Conservation (phyloP, 192 early-diverging fungal species). For the Geranomyces variabilis region DNA sequence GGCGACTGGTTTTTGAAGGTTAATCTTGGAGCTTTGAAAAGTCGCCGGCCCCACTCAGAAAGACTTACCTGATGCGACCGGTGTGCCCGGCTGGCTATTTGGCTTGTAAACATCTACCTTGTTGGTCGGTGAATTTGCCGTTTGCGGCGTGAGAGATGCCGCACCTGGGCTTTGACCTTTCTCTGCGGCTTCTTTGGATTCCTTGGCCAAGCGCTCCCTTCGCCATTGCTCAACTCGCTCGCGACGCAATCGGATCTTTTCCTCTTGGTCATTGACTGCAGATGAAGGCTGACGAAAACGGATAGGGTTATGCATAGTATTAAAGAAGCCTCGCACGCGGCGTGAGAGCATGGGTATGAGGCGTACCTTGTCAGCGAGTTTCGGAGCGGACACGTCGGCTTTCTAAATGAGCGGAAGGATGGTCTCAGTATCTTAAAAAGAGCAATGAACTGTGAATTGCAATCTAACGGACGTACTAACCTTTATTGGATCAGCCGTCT, state of each 20-base stretch:
- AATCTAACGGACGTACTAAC: background rate
- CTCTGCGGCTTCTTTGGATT: constrained; percentile 45
- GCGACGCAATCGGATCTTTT: constrained; percentile 71
- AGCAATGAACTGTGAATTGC: background rate
- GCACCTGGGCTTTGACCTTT: constrained; percentile 2
- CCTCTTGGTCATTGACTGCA: constrained; percentile 49
- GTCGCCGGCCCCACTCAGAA: background rate
- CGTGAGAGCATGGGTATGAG: background rate
- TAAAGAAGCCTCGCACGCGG: background rate
- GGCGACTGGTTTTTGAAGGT: background rate
- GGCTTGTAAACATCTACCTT: background rate
- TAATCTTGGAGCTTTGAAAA: background rate
- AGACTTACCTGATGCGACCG: background rate
- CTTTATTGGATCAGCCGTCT: background rate
- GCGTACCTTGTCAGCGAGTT: constrained; percentile 22
- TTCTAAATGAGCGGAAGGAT: background rate
- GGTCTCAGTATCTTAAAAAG: too few species aligned
- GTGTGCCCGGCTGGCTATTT: background rate
- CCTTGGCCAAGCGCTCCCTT: constrained; percentile 59
- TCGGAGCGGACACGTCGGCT: background rate
- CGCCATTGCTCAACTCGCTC: constrained; percentile 85
- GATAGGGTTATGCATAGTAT: constrained; percentile 6
- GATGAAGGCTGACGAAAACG: constrained; percentile 27
- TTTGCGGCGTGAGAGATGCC: background rate
- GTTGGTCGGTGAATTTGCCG: background rate